These are phyloP conservation scores for Penicillium crystallinum DNA, from an alignment of 495 filamentous ascomycete genomes.

Conservation along the genomic window DNA sequence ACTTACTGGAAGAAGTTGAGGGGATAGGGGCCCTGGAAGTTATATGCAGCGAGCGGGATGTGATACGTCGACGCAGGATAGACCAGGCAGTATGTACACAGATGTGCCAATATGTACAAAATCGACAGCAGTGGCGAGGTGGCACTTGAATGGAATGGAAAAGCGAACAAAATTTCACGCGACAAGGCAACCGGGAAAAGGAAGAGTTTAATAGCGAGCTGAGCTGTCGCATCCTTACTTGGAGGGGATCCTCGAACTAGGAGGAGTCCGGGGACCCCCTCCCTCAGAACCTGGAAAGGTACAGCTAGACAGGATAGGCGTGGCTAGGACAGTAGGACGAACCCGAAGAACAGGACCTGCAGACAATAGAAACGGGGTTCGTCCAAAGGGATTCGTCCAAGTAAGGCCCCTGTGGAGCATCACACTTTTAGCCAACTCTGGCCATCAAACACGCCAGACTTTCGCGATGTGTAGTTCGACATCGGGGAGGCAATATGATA, in stretches of 20 bases:
- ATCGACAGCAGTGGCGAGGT: constrained; percentile 1
- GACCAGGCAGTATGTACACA: constrained; percentile 19
- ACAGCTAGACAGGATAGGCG: constrained; percentile 3
- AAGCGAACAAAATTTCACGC: constrained; percentile 1
- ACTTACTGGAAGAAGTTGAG: constrained; percentile 6
- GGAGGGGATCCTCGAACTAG: not conserved
- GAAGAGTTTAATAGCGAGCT: constrained; percentile 18
- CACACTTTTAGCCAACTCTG: not conserved
- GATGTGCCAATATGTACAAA: constrained; percentile 20
- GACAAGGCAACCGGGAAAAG: constrained; percentile 17
- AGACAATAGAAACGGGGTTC: not conserved
- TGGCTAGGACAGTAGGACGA: constrained; percentile 15
- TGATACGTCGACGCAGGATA: constrained; percentile 2
- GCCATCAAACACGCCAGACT: constrained; percentile 1
- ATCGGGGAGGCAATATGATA: constrained; percentile 21
- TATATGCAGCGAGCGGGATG: constrained; percentile 6
- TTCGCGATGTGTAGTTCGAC: constrained; percentile 6
- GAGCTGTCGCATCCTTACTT: constrained; percentile 21
- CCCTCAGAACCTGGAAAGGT: constrained; percentile 15
- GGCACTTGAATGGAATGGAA: constrained; percentile 5
- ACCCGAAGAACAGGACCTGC: constrained; percentile 1
- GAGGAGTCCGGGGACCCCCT: constrained; percentile 1
- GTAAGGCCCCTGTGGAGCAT: constrained; percentile 1
- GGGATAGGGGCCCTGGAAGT: not conserved
- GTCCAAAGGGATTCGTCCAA: constrained; percentile 2